Conservation (phyloP, 805 yeast genomes). For the Candida orba region DNA sequence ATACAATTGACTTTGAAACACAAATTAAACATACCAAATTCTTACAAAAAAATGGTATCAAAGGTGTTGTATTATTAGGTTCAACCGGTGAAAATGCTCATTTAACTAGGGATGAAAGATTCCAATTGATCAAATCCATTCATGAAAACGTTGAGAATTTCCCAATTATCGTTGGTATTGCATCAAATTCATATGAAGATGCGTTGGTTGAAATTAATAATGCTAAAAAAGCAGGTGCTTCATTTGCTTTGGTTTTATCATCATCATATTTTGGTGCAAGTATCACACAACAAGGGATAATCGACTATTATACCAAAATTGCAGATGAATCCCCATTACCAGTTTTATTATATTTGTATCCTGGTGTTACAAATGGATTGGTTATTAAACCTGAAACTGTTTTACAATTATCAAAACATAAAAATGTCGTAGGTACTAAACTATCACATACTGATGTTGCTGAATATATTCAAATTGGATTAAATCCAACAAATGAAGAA, state of each 20-base stretch:
- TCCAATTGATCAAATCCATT: slow-evolving; percentile 25
- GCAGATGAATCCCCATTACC: slow-evolving; percentile 35
- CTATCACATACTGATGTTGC: slow-evolving; percentile 45
- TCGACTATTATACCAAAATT: slow-evolving; percentile 34
- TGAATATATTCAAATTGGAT: slow-evolving; percentile 38
- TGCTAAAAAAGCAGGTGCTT: slow-evolving; percentile 32
- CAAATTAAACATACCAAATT: slow-evolving; percentile 38
- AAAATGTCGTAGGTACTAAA: slow-evolving; percentile 44
- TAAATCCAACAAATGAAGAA: slow-evolving; percentile 30
- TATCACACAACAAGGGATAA: slow-evolving; percentile 38
- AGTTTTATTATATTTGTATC: slow-evolving; percentile 35
- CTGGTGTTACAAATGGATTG: slow-evolving; percentile 37
- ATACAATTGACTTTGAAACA: slow-evolving; percentile 37
- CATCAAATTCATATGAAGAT: slow-evolving; percentile 38
- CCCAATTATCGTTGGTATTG: slow-evolving; percentile 43
- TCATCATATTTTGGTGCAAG: slow-evolving; percentile 42
- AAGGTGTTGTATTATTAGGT: slow-evolving; percentile 43
- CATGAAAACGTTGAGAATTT: slow-evolving; percentile 33
- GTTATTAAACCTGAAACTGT: slow-evolving; percentile 30
- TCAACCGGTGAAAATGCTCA: slow-evolving; percentile 53
- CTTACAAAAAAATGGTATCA: slow-evolving; percentile 36
- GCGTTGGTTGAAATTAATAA: slow-evolving; percentile 34
- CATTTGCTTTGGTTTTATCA: slow-evolving; percentile 34
- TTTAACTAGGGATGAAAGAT: slow-evolving; percentile 39
- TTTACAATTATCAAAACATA: slow-evolving; percentile 28